Evolutionary conservation across 352 stramenopile genomes (phyloP).

Genomic region (Pythium periplocum): DNA sequence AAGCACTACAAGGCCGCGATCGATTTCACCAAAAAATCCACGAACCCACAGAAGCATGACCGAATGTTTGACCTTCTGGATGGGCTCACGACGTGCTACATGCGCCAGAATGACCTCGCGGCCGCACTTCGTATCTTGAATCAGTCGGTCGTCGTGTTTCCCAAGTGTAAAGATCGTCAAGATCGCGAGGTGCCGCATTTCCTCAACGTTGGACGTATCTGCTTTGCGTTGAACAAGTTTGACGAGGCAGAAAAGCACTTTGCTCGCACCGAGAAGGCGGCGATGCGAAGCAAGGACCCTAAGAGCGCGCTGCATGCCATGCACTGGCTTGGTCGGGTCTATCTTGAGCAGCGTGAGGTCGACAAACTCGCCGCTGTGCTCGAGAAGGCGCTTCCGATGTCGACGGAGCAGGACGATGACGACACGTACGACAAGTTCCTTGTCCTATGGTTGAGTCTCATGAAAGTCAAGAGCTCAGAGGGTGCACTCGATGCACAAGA

Average conservation of each 20-base stretch:
- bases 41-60: constrained; percentile 27
- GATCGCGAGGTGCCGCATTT: constrained; percentile 43
- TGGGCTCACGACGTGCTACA: constrained; percentile 44
- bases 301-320: constrained; percentile 40
- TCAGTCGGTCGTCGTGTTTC: constrained; percentile 42
- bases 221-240: constrained; percentile 45
- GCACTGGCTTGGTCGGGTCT: constrained; percentile 50
- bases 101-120: constrained; percentile 45
- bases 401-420: constrained; percentile 17
- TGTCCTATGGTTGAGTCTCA: constrained; percentile 36
- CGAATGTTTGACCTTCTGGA: constrained; percentile 58
- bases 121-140: constrained; percentile 48
- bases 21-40: constrained; percentile 19
- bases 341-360: constrained; percentile 21
- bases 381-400: constrained; percentile 10
- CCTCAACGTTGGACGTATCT: constrained; percentile 53
- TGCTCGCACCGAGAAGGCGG: constrained; percentile 28
- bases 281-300: constrained; percentile 13
- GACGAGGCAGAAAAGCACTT: constrained; percentile 40
- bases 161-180: constrained; percentile 29
- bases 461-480: constrained; percentile 23
- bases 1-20: constrained; percentile 60
- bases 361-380: constrained; percentile 15
- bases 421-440: constrained; percentile 43
- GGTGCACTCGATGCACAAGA: constrained; percentile 8